Conservation (phyloP, 257 asterid genomes). For the Fraxinus anomala region DNA sequence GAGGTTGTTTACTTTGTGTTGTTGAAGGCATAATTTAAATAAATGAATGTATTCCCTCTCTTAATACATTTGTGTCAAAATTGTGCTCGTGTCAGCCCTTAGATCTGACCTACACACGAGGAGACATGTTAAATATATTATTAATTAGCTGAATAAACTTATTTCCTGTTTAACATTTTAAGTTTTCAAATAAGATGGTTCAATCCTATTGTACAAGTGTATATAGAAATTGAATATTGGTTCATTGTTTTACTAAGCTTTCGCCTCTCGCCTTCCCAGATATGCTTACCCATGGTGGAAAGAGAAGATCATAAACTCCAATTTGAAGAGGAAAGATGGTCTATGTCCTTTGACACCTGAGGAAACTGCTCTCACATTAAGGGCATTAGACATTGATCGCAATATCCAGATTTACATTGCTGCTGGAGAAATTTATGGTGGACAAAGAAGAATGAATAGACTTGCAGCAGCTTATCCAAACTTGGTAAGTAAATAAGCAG, state of each 20-base stretch:
- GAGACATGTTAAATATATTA: background rate
- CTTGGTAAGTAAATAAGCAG: constrained; percentile 53
- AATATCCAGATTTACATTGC: constrained; percentile 89
- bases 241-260: constrained; percentile 33
- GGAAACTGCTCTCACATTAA: constrained; percentile 86
- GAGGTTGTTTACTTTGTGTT: constrained; percentile 51
- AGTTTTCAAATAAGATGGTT: background rate
- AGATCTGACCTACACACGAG: background rate
- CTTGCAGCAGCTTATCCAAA: constrained; percentile 77
- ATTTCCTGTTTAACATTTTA: background rate
- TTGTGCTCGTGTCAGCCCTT: background rate
- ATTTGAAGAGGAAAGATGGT: constrained; percentile 90
- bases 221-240: background rate
- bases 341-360: constrained; percentile 96
- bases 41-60: background rate
- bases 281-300: constrained; percentile 99
- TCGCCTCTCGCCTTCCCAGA: constrained; percentile 34
- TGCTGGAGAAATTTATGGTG: constrained; percentile 98
- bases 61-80: background rate
- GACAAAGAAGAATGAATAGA: constrained; percentile 66
- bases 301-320: constrained; percentile 92
- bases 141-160: background rate
- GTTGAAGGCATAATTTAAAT: background rate
- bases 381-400: constrained; percentile 77
- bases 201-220: background rate